Evolutionary conservation across 768 basidiomycete genomes (phyloP).

Genomic region (Erythrobasidium yunnanense): DNA sequence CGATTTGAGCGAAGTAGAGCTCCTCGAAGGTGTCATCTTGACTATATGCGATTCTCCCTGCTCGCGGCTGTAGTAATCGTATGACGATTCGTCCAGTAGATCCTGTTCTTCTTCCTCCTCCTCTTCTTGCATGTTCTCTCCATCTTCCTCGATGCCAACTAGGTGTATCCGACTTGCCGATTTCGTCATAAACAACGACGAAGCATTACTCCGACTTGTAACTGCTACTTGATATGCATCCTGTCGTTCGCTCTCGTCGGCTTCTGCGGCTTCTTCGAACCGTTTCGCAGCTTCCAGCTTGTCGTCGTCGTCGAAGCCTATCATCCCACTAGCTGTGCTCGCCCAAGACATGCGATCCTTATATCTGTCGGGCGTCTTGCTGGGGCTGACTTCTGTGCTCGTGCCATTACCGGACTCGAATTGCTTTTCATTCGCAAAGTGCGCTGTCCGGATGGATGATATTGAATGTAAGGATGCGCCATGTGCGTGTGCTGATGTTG

Average conservation of each 20-base stretch:
- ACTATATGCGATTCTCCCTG: not conserved
- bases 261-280: conserved; percentile 2
- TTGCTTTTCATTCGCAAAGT: conserved; percentile 1
- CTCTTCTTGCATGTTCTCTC: not conserved
- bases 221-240: not conserved
- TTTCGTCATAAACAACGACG: no score
- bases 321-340: conserved; percentile 23
- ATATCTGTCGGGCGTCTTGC: conserved; percentile 10
- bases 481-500: conserved; percentile 6
- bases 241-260: not conserved
- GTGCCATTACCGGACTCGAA: not conserved
- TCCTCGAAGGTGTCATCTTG: conserved; percentile 13
- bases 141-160: not conserved
- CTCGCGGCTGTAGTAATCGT: not conserved
- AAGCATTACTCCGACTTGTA: not conserved
- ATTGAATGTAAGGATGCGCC: conserved; percentile 14
- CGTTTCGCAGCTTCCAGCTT: conserved; percentile 4
- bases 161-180: not conserved
- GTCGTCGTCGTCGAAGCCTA: conserved; percentile 18
- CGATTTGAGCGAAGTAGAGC: conserved; percentile 25
- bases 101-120: not conserved
- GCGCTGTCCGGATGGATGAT: conserved; percentile 20
- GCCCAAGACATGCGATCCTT: not conserved
- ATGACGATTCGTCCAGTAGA: not conserved
- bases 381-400: conserved; percentile 15